Percentiles rank a stretch among this genome's conserved stretches.
Conservation (phyloP, 2,329 filamentous ascomycete species). For the Penicillium aurantiogriseum region DNA sequence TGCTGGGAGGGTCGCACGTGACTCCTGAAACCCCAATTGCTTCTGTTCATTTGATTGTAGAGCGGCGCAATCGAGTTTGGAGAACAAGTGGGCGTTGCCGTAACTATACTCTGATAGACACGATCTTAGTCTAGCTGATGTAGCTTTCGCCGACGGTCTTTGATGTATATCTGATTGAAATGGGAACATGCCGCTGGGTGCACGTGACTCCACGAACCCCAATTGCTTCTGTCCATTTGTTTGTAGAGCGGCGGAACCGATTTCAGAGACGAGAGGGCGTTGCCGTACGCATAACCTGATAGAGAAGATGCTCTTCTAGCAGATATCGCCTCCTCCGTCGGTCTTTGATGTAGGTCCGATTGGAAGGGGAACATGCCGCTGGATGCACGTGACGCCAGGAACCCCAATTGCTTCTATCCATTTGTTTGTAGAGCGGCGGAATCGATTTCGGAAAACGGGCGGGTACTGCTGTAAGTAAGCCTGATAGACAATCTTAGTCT, state of each 20-base stretch:
- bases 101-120: no score
- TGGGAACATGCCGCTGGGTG: no score
- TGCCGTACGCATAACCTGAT: background rate
- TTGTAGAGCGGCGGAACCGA: background rate
- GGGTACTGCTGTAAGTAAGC: no score
- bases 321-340: no score
- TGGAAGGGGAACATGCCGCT: no score
- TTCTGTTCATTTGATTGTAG: background rate
- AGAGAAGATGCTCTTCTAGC: no score
- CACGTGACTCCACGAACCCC: background rate
- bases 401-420: no score
- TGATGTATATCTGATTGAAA: no score
- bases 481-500: no score
- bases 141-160: background rate
- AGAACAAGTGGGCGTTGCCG: background rate
- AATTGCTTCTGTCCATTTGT: background rate
- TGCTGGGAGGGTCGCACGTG: background rate
- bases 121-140: accelerated
- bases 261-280: accelerated
- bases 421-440: no score
- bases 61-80: background rate
- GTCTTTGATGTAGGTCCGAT: background rate
- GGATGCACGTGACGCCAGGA: no score
- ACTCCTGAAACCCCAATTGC: background rate
- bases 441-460: no score